Base-by-base conservation (phyloP, 192 early-diverging fungal species). In the Rhizophlyctis rosea region DNA sequence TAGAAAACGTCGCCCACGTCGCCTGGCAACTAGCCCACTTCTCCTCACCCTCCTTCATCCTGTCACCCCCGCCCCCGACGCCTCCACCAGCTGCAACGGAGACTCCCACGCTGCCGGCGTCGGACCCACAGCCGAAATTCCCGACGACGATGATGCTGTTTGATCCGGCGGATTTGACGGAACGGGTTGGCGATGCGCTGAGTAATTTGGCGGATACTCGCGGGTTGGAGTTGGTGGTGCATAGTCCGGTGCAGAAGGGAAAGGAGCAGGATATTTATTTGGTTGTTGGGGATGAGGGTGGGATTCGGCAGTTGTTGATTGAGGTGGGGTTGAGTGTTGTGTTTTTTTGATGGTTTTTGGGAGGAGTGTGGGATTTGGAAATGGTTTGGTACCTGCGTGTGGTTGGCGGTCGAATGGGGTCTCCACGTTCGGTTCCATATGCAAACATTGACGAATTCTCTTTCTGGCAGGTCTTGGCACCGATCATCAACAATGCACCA, bases 1-100 rank as follows among this genome's bases (percentile, higher is more conserved):
- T 68, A 21, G 59, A 62, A 28, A 68, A 68, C 54, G 31, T 68
- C 23, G 50, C 59, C 29, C 67, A 68, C 67, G n/a, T 68, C 30
- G 54, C 67, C 5, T 68, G 67, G 67, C 67, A 68, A 44, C 18
- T 68, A 9, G 59, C 61, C 36, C 67, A 68, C 36, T 68, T 35
- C 31, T 49, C 59, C 11, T 35, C 58, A 4, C 13, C 35, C 13
- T 35, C 61, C 52, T 32, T 28, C 21, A 31, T 68, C 21, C 7
- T 18, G 39, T 18, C 18, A 44, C 39, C 18, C 39, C 39, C 18
- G 7, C 39, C 7, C 39, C 39, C 39, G 18, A 7, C 7, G 7
- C 39, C 39, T 44, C 39, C 39, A 13, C 39, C 39, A 13, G 9
- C 39, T n/a, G n/a, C n/a, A n/a, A n/a, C n/a, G n/a, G n/a, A n/a